Conservation (phyloP, 352 stramenopile genomes). For the Globisporangium perplexum region DNA sequence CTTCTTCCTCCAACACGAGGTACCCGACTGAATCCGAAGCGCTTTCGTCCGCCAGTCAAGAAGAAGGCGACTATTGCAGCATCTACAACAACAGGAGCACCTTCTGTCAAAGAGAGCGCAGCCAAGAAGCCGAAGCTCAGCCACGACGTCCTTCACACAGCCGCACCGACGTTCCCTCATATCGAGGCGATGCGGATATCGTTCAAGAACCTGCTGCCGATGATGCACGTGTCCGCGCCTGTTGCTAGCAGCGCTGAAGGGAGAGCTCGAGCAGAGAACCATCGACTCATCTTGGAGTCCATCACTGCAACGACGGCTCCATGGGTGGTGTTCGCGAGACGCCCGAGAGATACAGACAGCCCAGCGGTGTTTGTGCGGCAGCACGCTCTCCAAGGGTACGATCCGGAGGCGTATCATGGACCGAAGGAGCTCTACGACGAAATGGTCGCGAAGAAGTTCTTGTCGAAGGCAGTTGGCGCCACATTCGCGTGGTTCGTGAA, state of each 20-base stretch:
- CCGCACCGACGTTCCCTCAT: slow-evolving; percentile 10
- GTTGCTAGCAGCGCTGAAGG: slow-evolving; percentile 4
- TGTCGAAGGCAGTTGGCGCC: slow-evolving; percentile 25
- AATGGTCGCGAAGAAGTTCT: slow-evolving; percentile 22
- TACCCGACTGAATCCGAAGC: slow-evolving; percentile 9
- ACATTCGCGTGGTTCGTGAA: slow-evolving; percentile 61
- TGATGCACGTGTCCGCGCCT: neutral
- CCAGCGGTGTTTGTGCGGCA: slow-evolving; percentile 6
- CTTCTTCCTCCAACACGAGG: neutral
- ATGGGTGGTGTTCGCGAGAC: slow-evolving; percentile 20
- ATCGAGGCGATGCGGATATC: slow-evolving; percentile 49
- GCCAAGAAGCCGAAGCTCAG: slow-evolving; percentile 18
- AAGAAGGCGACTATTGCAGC: slow-evolving; percentile 21
- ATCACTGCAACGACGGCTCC: slow-evolving; percentile 28
- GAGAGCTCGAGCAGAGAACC: neutral
- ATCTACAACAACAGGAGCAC: slow-evolving; percentile 3
- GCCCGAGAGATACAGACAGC: neutral
- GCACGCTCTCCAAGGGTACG: slow-evolving; percentile 8
- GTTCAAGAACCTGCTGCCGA: slow-evolving; percentile 17
- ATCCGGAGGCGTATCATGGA: slow-evolving; percentile 11
- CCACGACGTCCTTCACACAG: neutral
- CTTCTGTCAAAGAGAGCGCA: slow-evolving; percentile 3
- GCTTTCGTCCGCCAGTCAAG: slow-evolving; percentile 38
- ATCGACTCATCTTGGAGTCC: slow-evolving; percentile 18
- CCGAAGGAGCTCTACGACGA: slow-evolving; percentile 29